phyloP scores from a whole-genome alignment of 805 yeast species.

The Grigorovia jiainica region DNA sequence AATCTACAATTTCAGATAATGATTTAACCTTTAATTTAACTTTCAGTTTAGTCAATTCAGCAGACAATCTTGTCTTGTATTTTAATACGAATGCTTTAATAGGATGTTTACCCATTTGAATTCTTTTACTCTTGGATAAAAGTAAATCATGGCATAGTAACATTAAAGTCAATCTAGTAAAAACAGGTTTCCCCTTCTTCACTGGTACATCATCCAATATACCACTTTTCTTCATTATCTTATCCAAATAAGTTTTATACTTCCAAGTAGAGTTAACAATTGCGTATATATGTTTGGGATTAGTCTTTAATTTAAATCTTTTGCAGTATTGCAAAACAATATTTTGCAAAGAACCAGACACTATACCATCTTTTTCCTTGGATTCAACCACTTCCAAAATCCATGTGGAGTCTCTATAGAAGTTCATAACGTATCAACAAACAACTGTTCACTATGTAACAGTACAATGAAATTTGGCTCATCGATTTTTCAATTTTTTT shows the following conservation, averaged over 20 bases:
- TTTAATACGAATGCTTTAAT: conserved; percentile 71
- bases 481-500: no score
- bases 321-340: conserved; percentile 44
- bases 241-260: conserved; percentile 54
- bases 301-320: conserved; percentile 39
- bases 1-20: conserved; percentile 40
- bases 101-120: conserved; percentile 83
- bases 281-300: conserved; percentile 84
- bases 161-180: conserved; percentile 29
- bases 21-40: conserved; percentile 56
- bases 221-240: conserved; percentile 57
- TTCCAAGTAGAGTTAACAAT: conserved; percentile 68
- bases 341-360: conserved; percentile 45
- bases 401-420: conserved; percentile 35
- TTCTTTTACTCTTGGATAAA: conserved; percentile 64
- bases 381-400: conserved; percentile 26
- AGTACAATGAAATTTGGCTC: no score
- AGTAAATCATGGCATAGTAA: conserved; percentile 75
- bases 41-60: conserved; percentile 73
- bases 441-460: no score
- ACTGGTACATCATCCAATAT: conserved; percentile 41
- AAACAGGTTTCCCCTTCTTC: conserved; percentile 41
- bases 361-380: conserved; percentile 22
- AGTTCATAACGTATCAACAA: conserved; percentile 16
- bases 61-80: conserved; percentile 71